Evolutionary conservation across 495 filamentous ascomycete species (phyloP).

Genomic region (Tuber borchii): DNA sequence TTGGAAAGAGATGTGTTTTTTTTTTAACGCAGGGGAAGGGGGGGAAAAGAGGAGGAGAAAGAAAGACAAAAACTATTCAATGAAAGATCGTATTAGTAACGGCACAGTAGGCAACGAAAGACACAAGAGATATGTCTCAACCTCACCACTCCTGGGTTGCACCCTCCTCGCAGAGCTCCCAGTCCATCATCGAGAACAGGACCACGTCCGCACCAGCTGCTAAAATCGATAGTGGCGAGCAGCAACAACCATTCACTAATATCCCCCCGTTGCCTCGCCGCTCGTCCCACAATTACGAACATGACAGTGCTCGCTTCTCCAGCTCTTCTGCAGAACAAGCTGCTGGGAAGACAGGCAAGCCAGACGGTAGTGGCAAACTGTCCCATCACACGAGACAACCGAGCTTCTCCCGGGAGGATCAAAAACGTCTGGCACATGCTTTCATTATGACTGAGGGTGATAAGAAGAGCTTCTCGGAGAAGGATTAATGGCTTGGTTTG

Average conservation of each 20-base stretch:
- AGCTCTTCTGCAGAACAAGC: constrained; percentile 7
- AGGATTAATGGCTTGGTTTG: constrained; percentile 14
- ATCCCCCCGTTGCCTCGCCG: constrained; percentile 26
- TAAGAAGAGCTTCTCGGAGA: constrained; percentile 25
- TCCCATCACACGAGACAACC: constrained; percentile 26
- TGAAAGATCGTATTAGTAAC: neutral
- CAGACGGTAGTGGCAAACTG: constrained; percentile 10
- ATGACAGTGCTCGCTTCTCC: constrained; percentile 28
- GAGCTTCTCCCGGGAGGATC: constrained; percentile 36
- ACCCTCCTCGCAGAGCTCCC: constrained; percentile 33
- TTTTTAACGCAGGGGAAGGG: neutral
- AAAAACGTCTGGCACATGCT: constrained; percentile 23
- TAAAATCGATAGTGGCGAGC: constrained; percentile 1
- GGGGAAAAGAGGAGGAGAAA: neutral
- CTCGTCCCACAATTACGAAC: constrained; percentile 35
- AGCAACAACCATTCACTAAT: constrained; percentile 10
- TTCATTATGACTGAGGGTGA: constrained; percentile 16
- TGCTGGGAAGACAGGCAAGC: constrained; percentile 5
- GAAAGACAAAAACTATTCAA: neutral
- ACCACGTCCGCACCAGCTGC: constrained; percentile 6
- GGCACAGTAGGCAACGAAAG: neutral
- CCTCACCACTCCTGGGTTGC: constrained; percentile 25
- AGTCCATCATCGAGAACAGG: constrained; percentile 32
- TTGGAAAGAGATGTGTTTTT: neutral
- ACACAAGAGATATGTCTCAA: constrained; percentile 32